phyloP scores from a whole-genome alignment of 306 rosid species.

The Cicer arietinum region DNA sequence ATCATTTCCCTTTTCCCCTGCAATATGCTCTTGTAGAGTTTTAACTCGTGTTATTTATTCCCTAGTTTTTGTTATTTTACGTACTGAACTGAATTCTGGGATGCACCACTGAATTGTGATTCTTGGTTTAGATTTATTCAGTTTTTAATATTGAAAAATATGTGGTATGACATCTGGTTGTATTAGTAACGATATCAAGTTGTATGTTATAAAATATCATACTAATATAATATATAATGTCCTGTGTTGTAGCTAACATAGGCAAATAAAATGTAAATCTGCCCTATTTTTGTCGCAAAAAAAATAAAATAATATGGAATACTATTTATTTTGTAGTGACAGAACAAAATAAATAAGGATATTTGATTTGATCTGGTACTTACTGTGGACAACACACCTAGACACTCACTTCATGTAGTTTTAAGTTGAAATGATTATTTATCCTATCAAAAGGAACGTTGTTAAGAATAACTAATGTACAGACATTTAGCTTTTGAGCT shows the following conservation, averaged over 20 bases:
- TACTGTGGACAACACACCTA: not conserved
- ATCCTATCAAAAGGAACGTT: constrained; percentile 1
- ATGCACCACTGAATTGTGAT: constrained; percentile 19
- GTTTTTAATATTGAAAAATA: constrained; percentile 1
- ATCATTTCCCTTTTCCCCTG: constrained; percentile 6
- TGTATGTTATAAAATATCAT: constrained; percentile 15
- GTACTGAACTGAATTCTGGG: constrained; percentile 9
- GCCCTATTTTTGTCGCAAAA: not conserved
- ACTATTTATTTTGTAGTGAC: constrained; percentile 25
- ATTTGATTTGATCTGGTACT: not conserved
- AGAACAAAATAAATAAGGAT: constrained; percentile 14
- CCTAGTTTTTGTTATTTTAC: constrained; percentile 21
- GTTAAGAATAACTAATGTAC: not conserved
- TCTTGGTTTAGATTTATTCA: constrained; percentile 1
- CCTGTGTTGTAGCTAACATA: not conserved
- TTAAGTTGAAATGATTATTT: not conserved
- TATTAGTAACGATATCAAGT: not conserved
- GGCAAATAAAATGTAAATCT: not conserved
- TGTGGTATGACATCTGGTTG: not conserved
- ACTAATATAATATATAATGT: not conserved
- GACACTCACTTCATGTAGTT: constrained; percentile 1
- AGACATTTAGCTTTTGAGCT: not conserved
- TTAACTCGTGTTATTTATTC: constrained; percentile 2
- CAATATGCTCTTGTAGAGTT: constrained; percentile 10
- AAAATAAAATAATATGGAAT: constrained; percentile 2